Base-by-base conservation (phyloP, 1,284 basidiomycete species). In the Ceraceosorus bombacis region DNA sequence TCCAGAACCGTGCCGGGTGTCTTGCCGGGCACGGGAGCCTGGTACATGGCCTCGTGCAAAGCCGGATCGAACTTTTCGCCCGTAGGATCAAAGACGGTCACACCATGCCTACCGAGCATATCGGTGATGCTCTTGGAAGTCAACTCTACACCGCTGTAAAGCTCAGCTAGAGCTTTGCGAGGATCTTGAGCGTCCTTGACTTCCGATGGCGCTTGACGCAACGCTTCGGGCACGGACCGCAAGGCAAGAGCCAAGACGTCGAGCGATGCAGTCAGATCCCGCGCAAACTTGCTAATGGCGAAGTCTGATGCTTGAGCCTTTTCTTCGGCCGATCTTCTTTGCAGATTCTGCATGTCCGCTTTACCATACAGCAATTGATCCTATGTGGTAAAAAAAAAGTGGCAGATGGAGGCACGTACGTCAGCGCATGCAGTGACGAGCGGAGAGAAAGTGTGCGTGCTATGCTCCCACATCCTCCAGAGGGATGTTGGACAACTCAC, bases 11-110 rank as follows among this genome's bases (percentile, higher is more conserved):
- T 88, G 17, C 93, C 93, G 1, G 90, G 85, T 75, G 87, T 86
- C 80, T 90, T 92, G 49, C 84, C 88, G 1, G 82, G 81, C 59
- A 94, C 84, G n/a, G 93, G 92, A 17, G 86, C 89, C 81, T 94
- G 90, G 81, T 90, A 97, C 41, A 95, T 82, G 6, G 95, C 94
- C 80, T 98, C 94, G 78, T 97, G 94, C 53, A 82, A 80, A 79
- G 94, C 95, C 40, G 94, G 94, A 80, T 98, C 91, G 73, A 98
- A 98, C 72, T 82, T 82, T 78, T 95, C 89, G 58, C 93, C 94
- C 0, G 85, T 87, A 15, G 93, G 92, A 76, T 95, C 89, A 73
- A 92, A 94, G 2, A 87, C 85, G 65, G 87, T 89, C 76, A 98
- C 86, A 64, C 93, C 88, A 80, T 93, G 90, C 78, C 89, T 87